These are phyloP conservation scores for Pyrenochaeta sp. DNA, from an alignment of 2,329 filamentous ascomycete genomes.

Conservation along the genomic window DNA sequence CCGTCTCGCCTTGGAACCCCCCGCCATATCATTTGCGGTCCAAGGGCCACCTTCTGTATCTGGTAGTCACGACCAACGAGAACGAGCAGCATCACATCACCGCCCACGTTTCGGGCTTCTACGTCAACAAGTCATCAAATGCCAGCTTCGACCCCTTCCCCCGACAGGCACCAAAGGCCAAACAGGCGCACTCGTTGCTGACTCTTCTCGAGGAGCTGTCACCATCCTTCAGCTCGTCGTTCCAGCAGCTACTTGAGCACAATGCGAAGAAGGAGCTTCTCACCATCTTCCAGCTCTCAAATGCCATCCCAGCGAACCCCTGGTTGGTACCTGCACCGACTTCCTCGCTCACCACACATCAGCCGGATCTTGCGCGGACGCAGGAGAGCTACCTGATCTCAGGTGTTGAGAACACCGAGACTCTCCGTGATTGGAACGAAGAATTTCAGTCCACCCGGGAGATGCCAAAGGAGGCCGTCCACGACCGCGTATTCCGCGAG, in stretches of 20 bases:
- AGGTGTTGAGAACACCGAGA: constrained; percentile 93
- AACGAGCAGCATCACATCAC: constrained; percentile 96
- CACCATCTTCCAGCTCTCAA: constrained; percentile 93
- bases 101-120: constrained; percentile 92
- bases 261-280: constrained; percentile 88
- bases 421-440: constrained; percentile 97
- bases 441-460: constrained; percentile 98
- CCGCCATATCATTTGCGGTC: constrained; percentile 90
- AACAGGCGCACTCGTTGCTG: constrained; percentile 84
- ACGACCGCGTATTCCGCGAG: constrained; percentile 95
- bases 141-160: constrained; percentile 93
- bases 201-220: constrained; percentile 81
- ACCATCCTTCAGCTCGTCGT: constrained; percentile 79
- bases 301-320: constrained; percentile 88
- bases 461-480: constrained; percentile 89
- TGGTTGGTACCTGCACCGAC: constrained; percentile 82
- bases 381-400: constrained; percentile 92
- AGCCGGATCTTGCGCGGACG: constrained; percentile 83
- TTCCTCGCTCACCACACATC: constrained; percentile 73
- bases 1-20: constrained; percentile 94
- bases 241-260: constrained; percentile 80
- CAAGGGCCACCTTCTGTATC: constrained; percentile 90
- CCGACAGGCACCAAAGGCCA: constrained; percentile 77
- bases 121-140: constrained; percentile 95
- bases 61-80: constrained; percentile 88